Base-by-base conservation (phyloP, 768 basidiomycete species). In the Cystobasidium onofrii region DNA sequence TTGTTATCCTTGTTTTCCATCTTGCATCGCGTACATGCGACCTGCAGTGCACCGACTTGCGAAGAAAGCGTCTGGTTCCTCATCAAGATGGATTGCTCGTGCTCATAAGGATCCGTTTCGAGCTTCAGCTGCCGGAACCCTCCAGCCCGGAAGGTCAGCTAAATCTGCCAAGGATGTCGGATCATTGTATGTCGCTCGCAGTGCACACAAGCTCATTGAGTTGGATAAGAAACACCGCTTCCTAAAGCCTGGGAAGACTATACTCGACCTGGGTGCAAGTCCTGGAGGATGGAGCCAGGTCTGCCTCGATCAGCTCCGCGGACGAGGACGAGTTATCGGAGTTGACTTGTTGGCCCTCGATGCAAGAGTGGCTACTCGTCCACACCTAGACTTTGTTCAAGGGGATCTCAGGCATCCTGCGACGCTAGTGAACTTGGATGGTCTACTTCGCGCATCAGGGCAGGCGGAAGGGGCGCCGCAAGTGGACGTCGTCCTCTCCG, bases 231-330 rank as follows among this genome's bases (percentile, higher is more conserved):
- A 84, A 84, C 13, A 74, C 82, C 1, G 75, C 31, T 74, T 65
- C 46, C 81, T 88, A 52, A 79, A 80, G 20, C 84, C 55, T 80
- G 81, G 29, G 17, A 76, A 75, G 46, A 69, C 85, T 20, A 86
- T 95, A 0, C 87, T 94, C 0, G 94, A 96, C 81, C 85, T 96
- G 25, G 94, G 95, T 18, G 90, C 90, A 0, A 91, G 92, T 0
- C 95, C 94, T 0, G 93, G 93, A 0, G 92, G 92, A 0, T 98
- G 95, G 94, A 89, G 89, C 63, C 93, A 96, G 79, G 92, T 92
- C 13, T 87, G 87, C 17, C 85, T 87, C 0, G 83, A 83, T 36
- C 85, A 86, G 71, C 79, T 90, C n/a, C 87, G 74, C 77, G 31
- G 44, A 31, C 10, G 61, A 9, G 78, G 78, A 0, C 84, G 81